These are phyloP conservation scores for Ophiocordyceps camponoti-floridani DNA, from an alignment of 2,329 filamentous ascomycete species.

Conservation along the genomic window DNA sequence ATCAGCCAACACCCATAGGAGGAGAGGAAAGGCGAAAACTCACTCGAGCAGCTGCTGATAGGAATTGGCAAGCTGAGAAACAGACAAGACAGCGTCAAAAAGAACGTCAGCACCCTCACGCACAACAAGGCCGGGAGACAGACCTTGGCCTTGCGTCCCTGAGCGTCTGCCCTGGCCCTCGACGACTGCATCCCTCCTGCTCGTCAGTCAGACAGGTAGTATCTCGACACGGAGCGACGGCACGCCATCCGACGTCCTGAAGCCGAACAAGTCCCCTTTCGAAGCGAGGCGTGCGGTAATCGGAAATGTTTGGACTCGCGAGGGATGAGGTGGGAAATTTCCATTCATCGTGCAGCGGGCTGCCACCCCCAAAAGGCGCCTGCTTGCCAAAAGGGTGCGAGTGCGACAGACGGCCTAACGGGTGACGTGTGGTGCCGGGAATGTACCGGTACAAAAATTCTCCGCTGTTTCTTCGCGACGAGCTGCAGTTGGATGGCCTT, in stretches of 20 bases:
- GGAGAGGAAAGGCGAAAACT: constrained; percentile 13
- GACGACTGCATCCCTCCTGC: constrained; percentile 30
- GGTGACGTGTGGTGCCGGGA: too few species aligned
- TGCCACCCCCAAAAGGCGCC: too few species aligned
- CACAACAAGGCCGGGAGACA: neutral
- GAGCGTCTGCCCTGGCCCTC: constrained; percentile 38
- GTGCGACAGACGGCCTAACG: too few species aligned
- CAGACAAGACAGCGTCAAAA: neutral
- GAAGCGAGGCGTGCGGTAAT: too few species aligned
- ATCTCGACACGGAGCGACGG: neutral
- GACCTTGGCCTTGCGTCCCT: constrained; percentile 45
- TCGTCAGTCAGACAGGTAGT: too few species aligned
- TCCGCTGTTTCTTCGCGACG: neutral
- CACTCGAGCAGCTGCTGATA: constrained; percentile 94
- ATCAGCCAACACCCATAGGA: neutral
- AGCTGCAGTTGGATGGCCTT: neutral
- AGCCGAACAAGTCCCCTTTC: too few species aligned
- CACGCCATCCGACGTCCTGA: neutral
- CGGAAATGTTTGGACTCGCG: neutral
- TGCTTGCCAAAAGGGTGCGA: too few species aligned
- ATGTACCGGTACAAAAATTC: neutral
- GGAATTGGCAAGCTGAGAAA: constrained; percentile 68
- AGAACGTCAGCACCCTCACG: neutral
- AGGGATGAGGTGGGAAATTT: neutral
- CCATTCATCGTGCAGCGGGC: neutral